A percentile compares a stretch with the other conserved stretches of the same genome.
Conservation (phyloP, 1,284 basidiomycete species). For the Trametes pubescens region DNA sequence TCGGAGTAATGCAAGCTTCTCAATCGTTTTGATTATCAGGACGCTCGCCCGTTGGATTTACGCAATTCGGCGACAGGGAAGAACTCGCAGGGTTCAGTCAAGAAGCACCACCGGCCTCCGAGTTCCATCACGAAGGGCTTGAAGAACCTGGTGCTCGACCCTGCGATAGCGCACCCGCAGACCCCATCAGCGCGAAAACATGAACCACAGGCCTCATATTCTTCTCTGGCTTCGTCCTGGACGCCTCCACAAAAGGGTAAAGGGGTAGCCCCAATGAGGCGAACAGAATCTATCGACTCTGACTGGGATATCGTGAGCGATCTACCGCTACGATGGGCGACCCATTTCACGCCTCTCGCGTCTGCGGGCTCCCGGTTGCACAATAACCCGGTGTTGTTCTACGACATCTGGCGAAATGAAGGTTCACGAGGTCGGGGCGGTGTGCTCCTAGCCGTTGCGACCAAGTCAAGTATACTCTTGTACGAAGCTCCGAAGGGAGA, state of each 20-base stretch:
- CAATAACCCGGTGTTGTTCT: slow-evolving; percentile 65
- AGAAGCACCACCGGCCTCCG: slow-evolving; percentile 60
- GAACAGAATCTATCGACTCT: slow-evolving; percentile 34
- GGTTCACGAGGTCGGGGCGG: slow-evolving; percentile 58
- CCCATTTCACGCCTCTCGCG: slow-evolving; percentile 80
- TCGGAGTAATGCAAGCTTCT: slow-evolving; percentile 13
- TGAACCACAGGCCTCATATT: slow-evolving; percentile 41
- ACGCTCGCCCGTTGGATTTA: slow-evolving; percentile 66
- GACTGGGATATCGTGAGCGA: slow-evolving; percentile 84
- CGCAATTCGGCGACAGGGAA: slow-evolving; percentile 60
- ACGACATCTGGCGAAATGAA: slow-evolving; percentile 70
- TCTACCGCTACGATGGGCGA: slow-evolving; percentile 79
- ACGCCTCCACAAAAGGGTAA: slow-evolving; percentile 26
- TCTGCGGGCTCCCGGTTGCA: slow-evolving; percentile 68
- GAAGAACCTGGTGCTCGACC: slow-evolving; percentile 61
- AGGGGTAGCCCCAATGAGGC: slow-evolving; percentile 19
- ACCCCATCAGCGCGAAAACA: slow-evolving; percentile 25
- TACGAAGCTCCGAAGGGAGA: slow-evolving; percentile 84
- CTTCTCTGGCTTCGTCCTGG: slow-evolving; percentile 31
- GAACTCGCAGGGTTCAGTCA: slow-evolving; percentile 50
- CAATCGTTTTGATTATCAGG: slow-evolving; percentile 41
- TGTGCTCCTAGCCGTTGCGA: slow-evolving; percentile 76
- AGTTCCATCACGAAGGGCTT: slow-evolving; percentile 68
- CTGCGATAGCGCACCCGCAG: slow-evolving; percentile 43
- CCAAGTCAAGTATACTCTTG: slow-evolving; percentile 73